A percentile compares a stretch with the other conserved stretches of the same genome.
phyloP scores from a whole-genome alignment of 2,329 filamentous ascomycete genomes.

The Furcasterigmium sp. region DNA sequence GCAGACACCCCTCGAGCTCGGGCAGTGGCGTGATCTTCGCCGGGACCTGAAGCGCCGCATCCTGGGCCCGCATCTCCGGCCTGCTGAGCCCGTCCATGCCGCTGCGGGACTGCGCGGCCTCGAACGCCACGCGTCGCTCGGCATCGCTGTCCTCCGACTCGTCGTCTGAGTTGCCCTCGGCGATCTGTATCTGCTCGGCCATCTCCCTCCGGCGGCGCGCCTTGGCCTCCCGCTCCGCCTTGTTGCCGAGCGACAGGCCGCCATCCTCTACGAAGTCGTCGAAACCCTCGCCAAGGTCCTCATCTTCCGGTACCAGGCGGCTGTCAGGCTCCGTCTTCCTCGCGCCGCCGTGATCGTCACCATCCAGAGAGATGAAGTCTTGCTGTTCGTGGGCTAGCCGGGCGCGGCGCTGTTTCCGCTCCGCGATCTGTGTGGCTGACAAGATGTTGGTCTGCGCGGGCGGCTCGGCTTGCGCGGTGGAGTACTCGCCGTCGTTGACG shows the following conservation, averaged over 20 bases:
- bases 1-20: slow-evolving; percentile 61
- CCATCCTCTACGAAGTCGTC: slow-evolving; percentile 88
- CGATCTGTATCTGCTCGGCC: slow-evolving; percentile 74
- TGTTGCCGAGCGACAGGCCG: slow-evolving; percentile 69
- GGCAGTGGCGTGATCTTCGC: slow-evolving; percentile 76
- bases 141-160: slow-evolving; percentile 66
- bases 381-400: slow-evolving; percentile 68
- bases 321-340: slow-evolving; percentile 57
- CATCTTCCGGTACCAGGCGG: slow-evolving; percentile 76
- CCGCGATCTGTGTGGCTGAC: slow-evolving; percentile 9
- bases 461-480: slow-evolving; percentile 10
- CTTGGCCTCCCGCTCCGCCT: slow-evolving; percentile 69
- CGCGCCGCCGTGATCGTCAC: slow-evolving; percentile 30
- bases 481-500: slow-evolving; percentile 43
- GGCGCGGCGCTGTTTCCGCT: slow-evolving; percentile 61
- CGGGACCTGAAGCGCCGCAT: slow-evolving; percentile 50
- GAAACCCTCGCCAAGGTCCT: slow-evolving; percentile 89
- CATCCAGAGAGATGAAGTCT: slow-evolving; percentile 60
- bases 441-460: slow-evolving; percentile 34
- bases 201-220: slow-evolving; percentile 69
- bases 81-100: slow-evolving; percentile 72
- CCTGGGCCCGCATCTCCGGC: slow-evolving; percentile 15
- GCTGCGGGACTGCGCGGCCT: slow-evolving; percentile 77
- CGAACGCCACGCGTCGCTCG: slow-evolving; percentile 75
- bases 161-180: slow-evolving; percentile 61